Base-by-base conservation (phyloP, 306 rosid genomes). In the Acacia acuminata region DNA sequence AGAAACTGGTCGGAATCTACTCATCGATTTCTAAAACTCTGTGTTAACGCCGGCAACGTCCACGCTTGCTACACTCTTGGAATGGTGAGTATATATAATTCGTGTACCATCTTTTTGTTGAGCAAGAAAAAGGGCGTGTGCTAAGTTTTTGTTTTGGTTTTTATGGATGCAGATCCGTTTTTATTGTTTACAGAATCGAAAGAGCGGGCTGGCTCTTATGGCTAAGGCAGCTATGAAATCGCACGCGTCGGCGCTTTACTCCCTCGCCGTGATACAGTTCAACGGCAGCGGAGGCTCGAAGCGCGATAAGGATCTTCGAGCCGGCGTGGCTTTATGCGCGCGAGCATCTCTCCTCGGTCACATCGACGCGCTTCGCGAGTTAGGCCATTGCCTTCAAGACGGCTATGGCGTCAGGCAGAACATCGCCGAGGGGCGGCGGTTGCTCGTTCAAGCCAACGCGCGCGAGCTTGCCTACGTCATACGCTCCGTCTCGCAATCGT, bases 371-470 rank as follows among this genome's bases (percentile, higher is more conserved):
- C 91, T 90, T 3, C 94, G 93, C 12, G 97, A 92, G 76, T 79
- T 92, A n/a, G 97, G 93, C 10, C 94, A 90, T 84, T 92, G 97
- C 83, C 90, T 92, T 53, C 88, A 85, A 47, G 97, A 92, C 86
- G 97, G 97, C 14, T 92, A 87, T 73, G 97, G 97, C 2, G 80
- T 83, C 45, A 75, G 84, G 40, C 82, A 83, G 38, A 86, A 89
- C 89, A 66, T 86, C 10, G 42, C 83, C 69, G 90, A 87, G 81
- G 97, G 97, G 2, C 84, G 93, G 13, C 82, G 91, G 3, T 76
- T 92, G 42, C 84, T 92, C 5, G 71, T 86, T 78, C 88, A 89
- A 75, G 94, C 97, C 73, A 86, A 92, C 93, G 88, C 90, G 50
- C 90, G 86, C 16, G 97, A 92, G 79, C 87, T 90, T 19, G 89